phyloP scores from a whole-genome alignment of 2,329 filamentous ascomycete genomes.

The Beauveria pseudobassiana region DNA sequence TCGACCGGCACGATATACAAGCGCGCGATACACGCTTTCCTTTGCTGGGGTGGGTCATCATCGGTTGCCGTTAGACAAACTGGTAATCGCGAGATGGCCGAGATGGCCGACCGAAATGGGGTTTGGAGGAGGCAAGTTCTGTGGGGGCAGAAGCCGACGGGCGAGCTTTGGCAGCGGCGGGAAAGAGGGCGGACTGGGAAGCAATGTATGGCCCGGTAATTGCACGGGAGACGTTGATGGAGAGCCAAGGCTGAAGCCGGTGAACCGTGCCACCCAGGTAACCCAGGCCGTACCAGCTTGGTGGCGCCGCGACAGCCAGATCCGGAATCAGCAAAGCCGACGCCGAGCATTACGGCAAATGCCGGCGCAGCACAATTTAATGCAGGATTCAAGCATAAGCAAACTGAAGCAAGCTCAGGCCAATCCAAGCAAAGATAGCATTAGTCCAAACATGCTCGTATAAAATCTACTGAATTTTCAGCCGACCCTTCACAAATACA shows the following conservation, averaged over 20 bases:
- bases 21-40: constrained; percentile 25
- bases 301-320: no score
- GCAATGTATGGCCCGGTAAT: neutral
- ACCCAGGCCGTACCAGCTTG: no score
- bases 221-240: neutral
- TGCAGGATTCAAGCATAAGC: no score
- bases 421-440: neutral
- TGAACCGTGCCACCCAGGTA: no score
- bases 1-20: constrained; percentile 24
- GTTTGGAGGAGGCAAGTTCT: constrained; percentile 11
- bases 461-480: no score
- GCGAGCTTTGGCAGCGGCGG: neutral
- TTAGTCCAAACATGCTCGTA: neutral
- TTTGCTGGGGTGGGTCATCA: constrained; percentile 12
- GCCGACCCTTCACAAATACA: no score
- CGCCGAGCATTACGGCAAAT: neutral
- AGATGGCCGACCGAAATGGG: constrained; percentile 7
- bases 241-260: no score
- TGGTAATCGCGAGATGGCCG: constrained; percentile 7
- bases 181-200: neutral
- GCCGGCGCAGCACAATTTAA: neutral
- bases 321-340: neutral
- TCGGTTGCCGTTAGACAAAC: neutral
- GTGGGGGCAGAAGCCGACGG: constrained; percentile 11
- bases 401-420: no score